Percentiles rank a stretch among this genome's conserved stretches.
These are phyloP conservation scores for Ophiostoma sp. DNA, from an alignment of 2,329 filamentous ascomycete species.

Conservation along the genomic window DNA sequence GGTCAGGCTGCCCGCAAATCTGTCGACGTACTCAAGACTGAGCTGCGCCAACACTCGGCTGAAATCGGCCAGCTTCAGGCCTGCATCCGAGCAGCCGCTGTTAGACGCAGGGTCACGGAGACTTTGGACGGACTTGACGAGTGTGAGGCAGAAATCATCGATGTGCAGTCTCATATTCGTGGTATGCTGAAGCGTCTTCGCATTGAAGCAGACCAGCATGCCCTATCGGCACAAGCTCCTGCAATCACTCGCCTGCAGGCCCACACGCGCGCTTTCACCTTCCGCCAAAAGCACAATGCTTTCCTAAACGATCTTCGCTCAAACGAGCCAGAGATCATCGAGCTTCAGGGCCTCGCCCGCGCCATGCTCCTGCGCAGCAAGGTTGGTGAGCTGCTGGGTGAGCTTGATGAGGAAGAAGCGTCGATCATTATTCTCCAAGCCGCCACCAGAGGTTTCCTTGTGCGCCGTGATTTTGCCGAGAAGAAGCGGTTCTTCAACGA, in stretches of 20 bases:
- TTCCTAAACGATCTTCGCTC: conserved; percentile 66
- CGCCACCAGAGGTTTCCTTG: conserved; percentile 63
- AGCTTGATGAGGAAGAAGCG: conserved; percentile 81
- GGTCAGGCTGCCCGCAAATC: conserved; percentile 46
- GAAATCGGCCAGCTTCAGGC: conserved; percentile 47
- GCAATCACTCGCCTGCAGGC: conserved; percentile 61
- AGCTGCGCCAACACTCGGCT: conserved; percentile 42
- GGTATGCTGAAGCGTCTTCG: conserved; percentile 55
- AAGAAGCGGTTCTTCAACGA: conserved; percentile 85
- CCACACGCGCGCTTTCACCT: conserved; percentile 58
- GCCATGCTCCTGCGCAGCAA: conserved; percentile 72
- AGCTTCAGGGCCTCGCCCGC: conserved; percentile 69
- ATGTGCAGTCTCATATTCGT: conserved; percentile 55
- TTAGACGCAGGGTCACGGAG: conserved; percentile 46
- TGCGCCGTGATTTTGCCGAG: conserved; percentile 71
- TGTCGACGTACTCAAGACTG: conserved; percentile 42
- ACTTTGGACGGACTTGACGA: conserved; percentile 45
- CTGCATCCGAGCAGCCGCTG: conserved; percentile 49
- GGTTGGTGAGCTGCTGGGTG: conserved; percentile 66
- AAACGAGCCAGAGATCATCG: conserved; percentile 59
- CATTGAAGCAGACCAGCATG: conserved; percentile 45
- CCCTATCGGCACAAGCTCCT: conserved; percentile 53
- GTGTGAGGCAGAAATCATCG: conserved; percentile 42
- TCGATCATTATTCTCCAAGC: conserved; percentile 69
- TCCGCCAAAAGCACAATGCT: conserved; percentile 53